Conservation (phyloP, 1,284 basidiomycete genomes). For the Naganishia cerealis region DNA sequence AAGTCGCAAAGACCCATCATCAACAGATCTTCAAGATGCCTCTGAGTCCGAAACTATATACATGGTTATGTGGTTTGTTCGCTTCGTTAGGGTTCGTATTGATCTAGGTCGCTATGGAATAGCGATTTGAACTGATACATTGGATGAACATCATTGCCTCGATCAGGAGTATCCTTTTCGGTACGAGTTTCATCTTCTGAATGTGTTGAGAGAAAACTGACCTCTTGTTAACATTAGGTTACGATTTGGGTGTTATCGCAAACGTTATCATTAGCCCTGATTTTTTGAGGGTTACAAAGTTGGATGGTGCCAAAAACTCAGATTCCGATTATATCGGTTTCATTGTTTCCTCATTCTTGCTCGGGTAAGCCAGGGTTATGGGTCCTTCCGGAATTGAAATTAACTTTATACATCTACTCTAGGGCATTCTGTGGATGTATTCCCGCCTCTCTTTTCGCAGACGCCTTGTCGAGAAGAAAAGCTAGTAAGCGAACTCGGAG, state of each 20-base stretch:
- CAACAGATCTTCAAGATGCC: conserved; percentile 5
- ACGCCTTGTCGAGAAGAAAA: conserved; percentile 47
- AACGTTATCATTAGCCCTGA: conserved; percentile 55
- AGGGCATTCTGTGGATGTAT: conserved; percentile 49
- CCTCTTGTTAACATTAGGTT: conserved; percentile 10
- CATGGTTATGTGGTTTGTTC: conserved; percentile 26
- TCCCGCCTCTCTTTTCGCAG: conserved; percentile 49
- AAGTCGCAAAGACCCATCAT: not conserved
- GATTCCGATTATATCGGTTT: conserved; percentile 47
- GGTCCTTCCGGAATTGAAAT: too few species aligned
- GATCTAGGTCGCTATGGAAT: not conserved
- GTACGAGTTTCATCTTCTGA: not conserved
- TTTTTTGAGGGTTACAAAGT: conserved; percentile 42
- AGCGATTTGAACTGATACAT: not conserved
- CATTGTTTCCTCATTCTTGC: conserved; percentile 53
- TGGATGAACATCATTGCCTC: not conserved
- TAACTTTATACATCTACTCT: not conserved
- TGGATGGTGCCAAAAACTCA: conserved; percentile 36
- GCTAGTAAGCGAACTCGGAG: conserved; percentile 41
- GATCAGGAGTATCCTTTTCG: conserved; percentile 21
- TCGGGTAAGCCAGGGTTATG: conserved; percentile 40
- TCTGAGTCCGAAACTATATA: conserved; percentile 24
- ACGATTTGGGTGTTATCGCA: conserved; percentile 56
- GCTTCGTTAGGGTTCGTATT: not conserved
- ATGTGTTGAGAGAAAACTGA: not conserved